These are phyloP conservation scores for Brassica cretica DNA, from an alignment of 345 rosid species.

Conservation along the genomic window DNA sequence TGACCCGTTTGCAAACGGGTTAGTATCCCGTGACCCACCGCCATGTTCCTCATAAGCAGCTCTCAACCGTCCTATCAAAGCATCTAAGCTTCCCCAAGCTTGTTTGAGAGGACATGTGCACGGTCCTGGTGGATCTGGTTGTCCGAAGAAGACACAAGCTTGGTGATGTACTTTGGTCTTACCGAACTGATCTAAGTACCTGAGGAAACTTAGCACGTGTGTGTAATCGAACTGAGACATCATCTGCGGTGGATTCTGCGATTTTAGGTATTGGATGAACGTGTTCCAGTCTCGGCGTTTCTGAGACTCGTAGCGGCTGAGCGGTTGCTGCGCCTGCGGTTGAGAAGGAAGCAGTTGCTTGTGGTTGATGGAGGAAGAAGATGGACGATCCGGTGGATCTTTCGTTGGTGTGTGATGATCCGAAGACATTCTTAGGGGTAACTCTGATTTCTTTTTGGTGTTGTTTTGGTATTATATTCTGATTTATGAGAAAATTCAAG, in stretches of 20 bases:
- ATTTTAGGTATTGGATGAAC: conserved; percentile 80
- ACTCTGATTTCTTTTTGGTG: not conserved
- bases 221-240: conserved; percentile 67
- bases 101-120: conserved; percentile 84
- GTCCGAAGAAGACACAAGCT: conserved; percentile 76
- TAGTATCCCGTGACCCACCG: conserved; percentile 65
- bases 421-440: conserved; percentile 24
- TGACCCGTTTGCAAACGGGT: conserved; percentile 79
- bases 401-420: conserved; percentile 34
- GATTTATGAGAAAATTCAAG: conserved; percentile 17
- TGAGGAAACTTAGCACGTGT: conserved; percentile 80
- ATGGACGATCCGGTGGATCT: conserved; percentile 39
- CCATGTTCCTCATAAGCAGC: conserved; percentile 90
- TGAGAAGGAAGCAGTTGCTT: conserved; percentile 19
- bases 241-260: conserved; percentile 73
- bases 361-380: conserved; percentile 30
- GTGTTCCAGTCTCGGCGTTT: conserved; percentile 94
- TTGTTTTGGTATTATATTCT: conserved; percentile 19
- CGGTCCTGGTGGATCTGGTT: conserved; percentile 81
- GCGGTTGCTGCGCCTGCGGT: conserved; percentile 34
- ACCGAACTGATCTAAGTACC: conserved; percentile 92
- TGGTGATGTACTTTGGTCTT: conserved; percentile 89
- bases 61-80: conserved; percentile 81
- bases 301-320: conserved; percentile 91
- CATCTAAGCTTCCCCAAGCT: conserved; percentile 96